Base-by-base conservation (phyloP, 345 rosid species). In the Arabis hirsuta region DNA sequence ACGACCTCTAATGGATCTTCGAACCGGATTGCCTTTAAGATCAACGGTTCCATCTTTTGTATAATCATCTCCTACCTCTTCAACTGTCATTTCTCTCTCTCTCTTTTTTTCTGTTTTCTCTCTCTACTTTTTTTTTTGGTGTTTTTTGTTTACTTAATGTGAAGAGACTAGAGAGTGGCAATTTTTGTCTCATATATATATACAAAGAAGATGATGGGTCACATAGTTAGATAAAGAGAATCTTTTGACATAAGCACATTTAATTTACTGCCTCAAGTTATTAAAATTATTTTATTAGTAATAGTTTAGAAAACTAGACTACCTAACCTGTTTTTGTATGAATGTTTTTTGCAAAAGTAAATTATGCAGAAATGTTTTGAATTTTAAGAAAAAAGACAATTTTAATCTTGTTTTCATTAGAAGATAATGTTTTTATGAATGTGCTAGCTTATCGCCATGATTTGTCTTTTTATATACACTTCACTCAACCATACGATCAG, bases 1-100 rank as follows among this genome's bases (percentile, higher is more conserved):
- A 38, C 98, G 91, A 16, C 98, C 98, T 55, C 87, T 81, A 59
- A 80, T 61, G 69, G 98, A 89, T 68, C 95, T 83, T 53, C 84
- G 86, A 13, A 90, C 88, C 10, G 91, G 96, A 48, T 90, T 87
- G 26, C 96, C 98, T 57, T 48, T 81, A 65, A 94, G 92, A 61
- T 89, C 97, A 48, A 91, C 95, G 2, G 98, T 94, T n/a, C 97
- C 98, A 75, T 94, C 97, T 76, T 88, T 62, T 34, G 98, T 94
- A 24, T 81, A 89, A 63, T 87, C 92, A 6, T 82, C 90, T 29
- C 79, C 88, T 55, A 69, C 77, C 73, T 85, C 87, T 51, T 78
- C 67, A 36, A 54, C 48, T 55, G 42, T 47, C 78, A 67, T 78
- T 22, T 51, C 59, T 68, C 53, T 59, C 32, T 43, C 8, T 34